These are phyloP conservation scores for Arabis hirsuta DNA, from an alignment of 345 rosid species.

Conservation along the genomic window DNA sequence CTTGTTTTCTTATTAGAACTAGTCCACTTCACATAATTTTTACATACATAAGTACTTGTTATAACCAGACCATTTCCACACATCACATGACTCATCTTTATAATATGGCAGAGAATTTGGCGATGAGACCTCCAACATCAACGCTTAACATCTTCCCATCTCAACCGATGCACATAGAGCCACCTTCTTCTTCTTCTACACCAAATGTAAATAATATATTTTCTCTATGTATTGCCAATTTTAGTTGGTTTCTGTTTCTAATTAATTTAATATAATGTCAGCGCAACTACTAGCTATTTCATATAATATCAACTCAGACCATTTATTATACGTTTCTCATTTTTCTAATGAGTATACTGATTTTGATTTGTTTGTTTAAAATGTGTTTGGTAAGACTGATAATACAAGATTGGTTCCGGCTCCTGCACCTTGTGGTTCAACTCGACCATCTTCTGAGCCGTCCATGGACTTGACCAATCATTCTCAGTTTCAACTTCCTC, in stretches of 20 bases:
- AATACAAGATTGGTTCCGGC: slow-evolving; percentile 51
- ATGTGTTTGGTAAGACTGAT: slow-evolving; percentile 46
- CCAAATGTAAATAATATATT: slow-evolving; percentile 32
- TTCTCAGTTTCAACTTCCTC: slow-evolving; percentile 48
- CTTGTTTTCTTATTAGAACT: slow-evolving; percentile 31
- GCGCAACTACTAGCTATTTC: slow-evolving; percentile 46
- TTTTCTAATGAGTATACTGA: slow-evolving; percentile 35
- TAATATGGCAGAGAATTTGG: slow-evolving; percentile 60
- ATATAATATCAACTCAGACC: slow-evolving; percentile 38
- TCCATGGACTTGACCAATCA: slow-evolving; percentile 61
- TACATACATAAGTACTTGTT: slow-evolving; percentile 27
- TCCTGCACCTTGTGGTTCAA: slow-evolving; percentile 52
- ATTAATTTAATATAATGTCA: slow-evolving; percentile 39
- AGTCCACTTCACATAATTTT: slow-evolving; percentile 31
- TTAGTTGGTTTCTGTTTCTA: slow-evolving; percentile 39
- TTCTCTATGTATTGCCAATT: slow-evolving; percentile 28
- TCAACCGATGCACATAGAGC: slow-evolving; percentile 90
- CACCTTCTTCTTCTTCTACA: slow-evolving; percentile 53
- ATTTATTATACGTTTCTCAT: slow-evolving; percentile 35
- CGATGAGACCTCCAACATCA: slow-evolving; percentile 94
- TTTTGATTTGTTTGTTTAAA: slow-evolving; percentile 21
- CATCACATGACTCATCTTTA: slow-evolving; percentile 38
- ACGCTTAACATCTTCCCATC: slow-evolving; percentile 98
- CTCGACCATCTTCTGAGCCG: slow-evolving; percentile 58
- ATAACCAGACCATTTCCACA: slow-evolving; percentile 29